Conservation (phyloP, 2,329 filamentous ascomycete genomes). For the Aurifilum marmelostoma region DNA sequence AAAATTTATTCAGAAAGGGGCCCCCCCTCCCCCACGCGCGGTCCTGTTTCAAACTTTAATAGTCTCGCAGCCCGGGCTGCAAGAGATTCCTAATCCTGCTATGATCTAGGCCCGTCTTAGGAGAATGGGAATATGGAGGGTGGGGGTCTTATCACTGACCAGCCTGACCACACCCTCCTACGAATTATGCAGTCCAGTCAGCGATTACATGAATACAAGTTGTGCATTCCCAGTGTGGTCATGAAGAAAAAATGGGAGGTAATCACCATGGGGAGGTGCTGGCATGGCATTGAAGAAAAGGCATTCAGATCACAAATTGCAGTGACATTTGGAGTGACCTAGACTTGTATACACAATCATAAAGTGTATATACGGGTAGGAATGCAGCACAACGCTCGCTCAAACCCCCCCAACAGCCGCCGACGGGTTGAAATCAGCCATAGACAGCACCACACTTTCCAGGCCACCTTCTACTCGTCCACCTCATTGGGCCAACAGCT, state of each 20-base stretch:
- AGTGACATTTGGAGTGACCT: not conserved
- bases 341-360: too few species aligned
- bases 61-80: not conserved
- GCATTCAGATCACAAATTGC: not conserved
- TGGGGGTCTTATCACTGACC: not conserved
- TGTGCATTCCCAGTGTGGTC: not conserved
- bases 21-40: too few species aligned
- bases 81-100: not conserved
- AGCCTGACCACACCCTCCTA: not conserved
- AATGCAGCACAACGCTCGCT: not conserved
- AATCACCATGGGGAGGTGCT: too few species aligned
- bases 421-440: not conserved
- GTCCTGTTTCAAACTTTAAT: constrained; percentile 7
- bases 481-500: constrained; percentile 40
- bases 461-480: not conserved
- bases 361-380: too few species aligned
- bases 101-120: not conserved
- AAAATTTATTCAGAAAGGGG: not conserved
- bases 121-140: not conserved
- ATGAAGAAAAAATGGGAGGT: too few species aligned
- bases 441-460: not conserved
- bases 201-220: not conserved
- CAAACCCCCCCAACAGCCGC: not conserved
- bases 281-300: too few species aligned
- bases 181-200: not conserved